Evolutionary conservation across 2,329 filamentous ascomycete genomes (phyloP), one percentile per base, ranked within the genome.

Genomic region (Aureobasidium leucospermi): DNA sequence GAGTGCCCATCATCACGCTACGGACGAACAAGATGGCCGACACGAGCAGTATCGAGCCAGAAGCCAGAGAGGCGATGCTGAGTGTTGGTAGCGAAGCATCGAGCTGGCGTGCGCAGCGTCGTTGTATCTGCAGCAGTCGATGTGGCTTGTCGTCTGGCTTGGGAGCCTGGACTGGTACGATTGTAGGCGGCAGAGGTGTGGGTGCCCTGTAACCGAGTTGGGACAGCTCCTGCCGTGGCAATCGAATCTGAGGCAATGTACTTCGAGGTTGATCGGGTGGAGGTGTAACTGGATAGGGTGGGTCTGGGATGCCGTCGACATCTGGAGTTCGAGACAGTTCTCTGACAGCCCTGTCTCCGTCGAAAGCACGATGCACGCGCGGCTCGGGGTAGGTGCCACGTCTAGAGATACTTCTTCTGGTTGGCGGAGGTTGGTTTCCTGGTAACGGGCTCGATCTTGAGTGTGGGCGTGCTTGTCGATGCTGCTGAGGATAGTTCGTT

Each of bases 241-340:
- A 23, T 23, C 23, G 23, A 23, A 58, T 8, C 8, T 5, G 8
- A 19, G 43, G 55, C 43, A 41, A 16, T 0, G 15, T 6, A 10
- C 32, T 19, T 15, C 48, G 19, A 31, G 23, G 43, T 29, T 34
- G 42, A 32, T 56, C 23, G 3, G 32, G 34, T 19, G 55, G 55
- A 5, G 55, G 55, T 8, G 55, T 58, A 7, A 48, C 43, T 13
- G 55, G 55, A n/a, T 58, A 58, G 6, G 55, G 55, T 19, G 55
- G 55, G 28, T 36, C n/a, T 36, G n/a, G 52, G 8, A 32, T 29
- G 15, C 43, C 34, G 6, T 32, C 23, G 45, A 32, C 13, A 45
- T 9, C 7, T 19, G n/a, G 42, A 45, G 19, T 10, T 23, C 9
- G 42, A 23, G 7, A 19, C 1, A 15, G 19, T 45, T 5, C 10